These are phyloP conservation scores for Fagus crenata DNA, from an alignment of 306 rosid species.

Conservation along the genomic window DNA sequence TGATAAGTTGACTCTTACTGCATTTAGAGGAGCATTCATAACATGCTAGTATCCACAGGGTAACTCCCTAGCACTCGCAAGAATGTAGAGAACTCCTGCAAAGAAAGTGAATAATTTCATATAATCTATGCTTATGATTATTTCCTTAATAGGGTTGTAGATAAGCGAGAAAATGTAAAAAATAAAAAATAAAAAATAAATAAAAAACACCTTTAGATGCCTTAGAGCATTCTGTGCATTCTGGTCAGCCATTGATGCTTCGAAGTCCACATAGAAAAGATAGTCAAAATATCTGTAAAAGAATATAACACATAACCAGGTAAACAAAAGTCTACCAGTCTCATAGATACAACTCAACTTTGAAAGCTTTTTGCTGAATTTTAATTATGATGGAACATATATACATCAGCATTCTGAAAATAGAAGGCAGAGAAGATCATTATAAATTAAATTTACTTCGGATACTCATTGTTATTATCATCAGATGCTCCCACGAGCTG, in stretches of 20 bases:
- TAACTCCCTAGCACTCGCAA: constrained; percentile 96
- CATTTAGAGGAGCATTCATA: constrained; percentile 32
- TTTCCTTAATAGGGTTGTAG: constrained; percentile 17
- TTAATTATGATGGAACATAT: constrained; percentile 14
- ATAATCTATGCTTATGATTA: constrained; percentile 9
- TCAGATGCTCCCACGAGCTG: constrained; percentile 68
- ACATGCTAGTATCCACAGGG: constrained; percentile 73
- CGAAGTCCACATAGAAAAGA: constrained; percentile 92
- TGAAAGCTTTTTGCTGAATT: constrained; percentile 10
- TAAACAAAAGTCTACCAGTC: constrained; percentile 20
- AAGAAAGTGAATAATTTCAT: constrained; percentile 27
- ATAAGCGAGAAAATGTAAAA: neutral
- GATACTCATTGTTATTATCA: constrained; percentile 50
- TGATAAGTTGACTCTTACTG: constrained; percentile 23
- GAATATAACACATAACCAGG: constrained; percentile 29
- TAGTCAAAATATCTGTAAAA: constrained; percentile 79
- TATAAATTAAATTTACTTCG: constrained; percentile 49
- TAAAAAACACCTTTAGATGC: constrained; percentile 59
- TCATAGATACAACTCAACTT: constrained; percentile 4
- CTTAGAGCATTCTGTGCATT: constrained; percentile 86
- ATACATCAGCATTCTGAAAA: constrained; percentile 12
- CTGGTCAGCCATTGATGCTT: constrained; percentile 95
- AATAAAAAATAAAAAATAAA: neutral
- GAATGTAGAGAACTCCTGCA: constrained; percentile 90
- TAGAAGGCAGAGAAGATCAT: constrained; percentile 24